Evolutionary conservation across 352 stramenopile genomes (phyloP).

Genomic region (Pythium plurisporium): DNA sequence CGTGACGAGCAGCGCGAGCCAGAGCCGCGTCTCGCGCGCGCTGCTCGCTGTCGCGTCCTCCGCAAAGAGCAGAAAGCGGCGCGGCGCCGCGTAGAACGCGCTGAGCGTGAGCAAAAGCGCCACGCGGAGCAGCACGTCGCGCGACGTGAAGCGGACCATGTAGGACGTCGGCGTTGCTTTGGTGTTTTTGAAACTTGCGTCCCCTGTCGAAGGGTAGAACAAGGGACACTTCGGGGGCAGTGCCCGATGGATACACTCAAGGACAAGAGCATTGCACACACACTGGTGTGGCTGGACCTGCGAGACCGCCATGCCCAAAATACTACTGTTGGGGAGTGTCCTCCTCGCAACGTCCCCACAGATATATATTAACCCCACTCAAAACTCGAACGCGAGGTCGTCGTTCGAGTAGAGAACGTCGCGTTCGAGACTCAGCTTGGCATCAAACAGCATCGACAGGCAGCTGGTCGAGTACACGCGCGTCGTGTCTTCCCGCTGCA

Average conservation of each 20-base stretch:
- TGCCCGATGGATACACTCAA: no score
- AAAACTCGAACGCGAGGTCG: slow-evolving; percentile 80
- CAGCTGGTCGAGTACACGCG: slow-evolving; percentile 60
- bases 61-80: not conserved
- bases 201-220: not conserved
- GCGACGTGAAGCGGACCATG: slow-evolving; percentile 7
- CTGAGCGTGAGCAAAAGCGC: slow-evolving; percentile 9
- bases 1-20: slow-evolving; percentile 16
- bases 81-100: slow-evolving; percentile 14
- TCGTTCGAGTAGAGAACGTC: slow-evolving; percentile 74
- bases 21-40: slow-evolving; percentile 12
- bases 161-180: not conserved
- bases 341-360: no score
- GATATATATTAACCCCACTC: no score
- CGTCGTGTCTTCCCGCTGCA: slow-evolving; percentile 57
- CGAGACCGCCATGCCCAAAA: no score
- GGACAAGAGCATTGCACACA: no score
- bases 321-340: no score
- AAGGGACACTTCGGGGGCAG: no score
- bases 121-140: slow-evolving; percentile 17
- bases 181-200: no score
- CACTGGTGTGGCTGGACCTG: no score
- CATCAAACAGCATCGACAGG: slow-evolving; percentile 75
- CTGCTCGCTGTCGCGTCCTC: not conserved
- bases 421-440: slow-evolving; percentile 76